These are phyloP conservation scores for Microthlaspi erraticum DNA, from an alignment of 345 rosid genomes.

Conservation along the genomic window DNA sequence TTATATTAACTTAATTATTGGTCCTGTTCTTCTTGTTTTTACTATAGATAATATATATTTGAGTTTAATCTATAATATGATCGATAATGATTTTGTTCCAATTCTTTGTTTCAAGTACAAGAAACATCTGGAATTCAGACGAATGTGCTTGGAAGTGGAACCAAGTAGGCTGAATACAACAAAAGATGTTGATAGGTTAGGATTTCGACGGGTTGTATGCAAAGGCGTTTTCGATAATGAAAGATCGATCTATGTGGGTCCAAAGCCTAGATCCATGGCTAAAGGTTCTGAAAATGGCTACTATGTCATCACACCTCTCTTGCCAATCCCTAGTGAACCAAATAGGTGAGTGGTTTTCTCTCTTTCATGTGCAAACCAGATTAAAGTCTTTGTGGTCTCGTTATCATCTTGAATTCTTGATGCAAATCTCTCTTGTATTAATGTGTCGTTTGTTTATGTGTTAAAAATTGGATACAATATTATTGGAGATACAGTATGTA, in stretches of 20 bases:
- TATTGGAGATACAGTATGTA: neutral
- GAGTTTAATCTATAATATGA: too few relatives aligned
- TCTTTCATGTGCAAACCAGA: neutral
- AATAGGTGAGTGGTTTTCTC: constrained; percentile 53
- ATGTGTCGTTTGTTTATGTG: neutral
- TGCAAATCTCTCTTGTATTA: neutral
- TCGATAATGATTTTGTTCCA: neutral
- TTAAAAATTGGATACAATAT: neutral
- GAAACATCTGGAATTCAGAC: constrained; percentile 57
- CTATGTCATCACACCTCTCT: constrained; percentile 71
- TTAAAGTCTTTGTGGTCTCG: neutral
- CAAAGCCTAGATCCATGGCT: constrained; percentile 83
- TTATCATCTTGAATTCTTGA: neutral
- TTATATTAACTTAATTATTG: neutral
- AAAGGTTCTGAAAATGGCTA: constrained; percentile 84
- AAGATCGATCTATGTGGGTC: constrained; percentile 78
- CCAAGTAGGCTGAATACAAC: constrained; percentile 56
- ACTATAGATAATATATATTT: too few relatives aligned
- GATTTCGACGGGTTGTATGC: constrained; percentile 66
- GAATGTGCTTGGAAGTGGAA: constrained; percentile 60
- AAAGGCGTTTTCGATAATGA: constrained; percentile 68
- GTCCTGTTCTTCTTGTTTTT: too few relatives aligned
- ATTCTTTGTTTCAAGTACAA: constrained; percentile 45
- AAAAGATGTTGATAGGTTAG: constrained; percentile 51
- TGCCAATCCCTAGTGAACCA: constrained; percentile 60